Evolutionary conservation across 2,329 filamentous ascomycete genomes (phyloP).

Genomic region (Chaetomium sp.): DNA sequence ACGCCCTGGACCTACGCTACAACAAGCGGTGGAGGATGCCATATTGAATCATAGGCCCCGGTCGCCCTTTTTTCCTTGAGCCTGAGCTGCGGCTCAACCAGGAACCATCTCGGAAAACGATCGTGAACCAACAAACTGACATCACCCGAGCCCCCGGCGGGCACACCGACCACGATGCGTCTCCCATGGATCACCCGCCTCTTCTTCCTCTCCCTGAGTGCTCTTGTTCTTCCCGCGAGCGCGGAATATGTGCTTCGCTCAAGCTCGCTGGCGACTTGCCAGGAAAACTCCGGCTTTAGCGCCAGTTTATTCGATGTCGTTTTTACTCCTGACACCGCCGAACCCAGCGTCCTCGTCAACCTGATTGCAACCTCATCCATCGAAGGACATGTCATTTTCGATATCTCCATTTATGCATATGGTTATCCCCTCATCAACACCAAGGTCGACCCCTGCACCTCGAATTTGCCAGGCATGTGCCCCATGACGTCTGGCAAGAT

Average conservation of each 20-base stretch:
- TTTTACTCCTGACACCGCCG: slow-evolving; percentile 51
- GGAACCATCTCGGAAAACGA: background rate
- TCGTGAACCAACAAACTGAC: background rate
- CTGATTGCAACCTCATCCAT: slow-evolving; percentile 69
- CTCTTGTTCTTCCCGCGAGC: slow-evolving; percentile 37
- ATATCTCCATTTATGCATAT: slow-evolving; percentile 65
- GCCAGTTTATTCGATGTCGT: slow-evolving; percentile 73
- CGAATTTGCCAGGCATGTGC: slow-evolving; percentile 62
- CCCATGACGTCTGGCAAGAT: slow-evolving; percentile 69
- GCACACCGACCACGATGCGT: slow-evolving; percentile 36
- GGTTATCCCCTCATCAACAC: slow-evolving; percentile 59
- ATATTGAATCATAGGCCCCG: background rate
- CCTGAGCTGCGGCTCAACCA: background rate
- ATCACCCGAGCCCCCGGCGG: slow-evolving; percentile 1
- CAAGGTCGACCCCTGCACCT: slow-evolving; percentile 62
- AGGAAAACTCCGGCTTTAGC: slow-evolving; percentile 69
- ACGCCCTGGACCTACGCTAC: too few species aligned
- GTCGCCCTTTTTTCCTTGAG: background rate
- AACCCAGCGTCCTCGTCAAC: slow-evolving; percentile 58
- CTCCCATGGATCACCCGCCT: slow-evolving; percentile 37
- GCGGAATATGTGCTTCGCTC: slow-evolving; percentile 64
- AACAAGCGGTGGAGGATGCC: background rate
- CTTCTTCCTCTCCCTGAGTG: slow-evolving; percentile 38
- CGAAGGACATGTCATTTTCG: slow-evolving; percentile 64
- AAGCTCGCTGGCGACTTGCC: slow-evolving; percentile 75